Base-by-base conservation (phyloP, 2,329 filamentous ascomycete genomes). In the Aureobasidium sp. region DNA sequence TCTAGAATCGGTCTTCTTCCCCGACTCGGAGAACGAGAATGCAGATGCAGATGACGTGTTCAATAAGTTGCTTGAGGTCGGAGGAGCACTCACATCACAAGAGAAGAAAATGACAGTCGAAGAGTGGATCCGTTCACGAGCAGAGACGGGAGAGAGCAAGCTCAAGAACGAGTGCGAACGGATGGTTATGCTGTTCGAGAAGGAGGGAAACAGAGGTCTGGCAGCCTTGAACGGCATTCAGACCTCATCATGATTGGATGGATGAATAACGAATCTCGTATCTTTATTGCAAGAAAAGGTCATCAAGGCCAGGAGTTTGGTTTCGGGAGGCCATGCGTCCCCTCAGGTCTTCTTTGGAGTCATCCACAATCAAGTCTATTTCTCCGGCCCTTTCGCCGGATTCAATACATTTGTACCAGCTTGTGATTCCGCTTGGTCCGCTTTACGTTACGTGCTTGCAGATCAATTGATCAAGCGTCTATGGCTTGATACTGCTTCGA, bases 31-130 rank as follows among this genome's bases (percentile, higher is more conserved):
- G 29, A 72, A 75, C 29, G 71, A 77, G 23, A 66, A 71, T 75
- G 78, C 70, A 85, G 90, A 73, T 82, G 2, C 81, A 81, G 23
- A 78, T 80, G 64, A 67, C 13, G 80, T 88, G 31, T 76, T 91
- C 20, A 83, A 82, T 65, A 77, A 74, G 16, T 23, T 69, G 11
- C 47, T 64, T 2, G 66, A 65, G 16, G 82, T 85, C 45, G 89
- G 88, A 16, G 84, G 84, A 0, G 87, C 87, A 18, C 80, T 99
- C 62, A 91, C 88, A 2, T 92, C 87, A 62, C 88, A 90, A 0
- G 96, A 98, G 81, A 94, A 92, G 82, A 84, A 87, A 43, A 97
- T 99, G 95, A 95, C 90, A 7, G 93, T 98, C 0, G 94, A 97
- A 77, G 90, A 98, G 78, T 99, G 95, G 94, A 92, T 99, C 45